phyloP scores from a whole-genome alignment of 2,329 filamentous ascomycete genomes.

The Ophiognomonia clavigignenti-juglandacearum region DNA sequence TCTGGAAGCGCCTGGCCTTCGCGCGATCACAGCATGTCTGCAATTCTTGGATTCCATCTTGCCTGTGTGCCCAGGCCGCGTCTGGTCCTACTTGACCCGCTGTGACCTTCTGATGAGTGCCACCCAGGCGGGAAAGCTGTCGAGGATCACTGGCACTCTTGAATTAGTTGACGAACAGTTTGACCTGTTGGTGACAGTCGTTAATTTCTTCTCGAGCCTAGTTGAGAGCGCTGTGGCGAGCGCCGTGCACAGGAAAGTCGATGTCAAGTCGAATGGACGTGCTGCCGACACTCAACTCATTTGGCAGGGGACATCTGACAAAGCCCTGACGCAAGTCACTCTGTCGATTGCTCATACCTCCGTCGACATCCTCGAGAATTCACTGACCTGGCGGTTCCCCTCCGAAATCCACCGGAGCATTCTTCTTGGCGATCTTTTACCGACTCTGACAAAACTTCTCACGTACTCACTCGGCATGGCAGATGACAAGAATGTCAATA shows the following conservation, averaged over 20 bases:
- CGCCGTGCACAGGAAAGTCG: constrained; percentile 60
- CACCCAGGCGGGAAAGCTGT: constrained; percentile 70
- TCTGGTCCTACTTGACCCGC: constrained; percentile 85
- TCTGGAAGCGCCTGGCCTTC: constrained; percentile 60
- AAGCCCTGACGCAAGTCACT: constrained; percentile 67
- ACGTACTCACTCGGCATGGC: constrained; percentile 72
- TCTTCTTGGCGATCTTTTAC: constrained; percentile 64
- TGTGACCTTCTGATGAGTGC: constrained; percentile 76
- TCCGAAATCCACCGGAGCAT: constrained; percentile 62
- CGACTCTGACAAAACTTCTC: constrained; percentile 67
- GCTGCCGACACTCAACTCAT: constrained; percentile 45
- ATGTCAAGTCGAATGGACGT: constrained; percentile 42
- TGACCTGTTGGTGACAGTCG: constrained; percentile 68
- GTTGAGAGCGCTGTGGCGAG: constrained; percentile 71
- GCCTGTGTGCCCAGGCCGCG: constrained; percentile 69
- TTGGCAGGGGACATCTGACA: constrained; percentile 72
- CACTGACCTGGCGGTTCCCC: constrained; percentile 78
- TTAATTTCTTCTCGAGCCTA: constrained; percentile 69
- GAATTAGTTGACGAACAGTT: constrained; percentile 76
- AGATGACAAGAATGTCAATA: constrained; percentile 7
- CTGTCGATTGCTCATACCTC: constrained; percentile 69
- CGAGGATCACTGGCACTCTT: constrained; percentile 72
- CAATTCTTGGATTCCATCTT: constrained; percentile 75
- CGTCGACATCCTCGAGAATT: constrained; percentile 81
- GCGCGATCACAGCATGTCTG: constrained; percentile 65